Conservation (phyloP, 805 yeast genomes). For the Citeromyces nyonsensis region DNA sequence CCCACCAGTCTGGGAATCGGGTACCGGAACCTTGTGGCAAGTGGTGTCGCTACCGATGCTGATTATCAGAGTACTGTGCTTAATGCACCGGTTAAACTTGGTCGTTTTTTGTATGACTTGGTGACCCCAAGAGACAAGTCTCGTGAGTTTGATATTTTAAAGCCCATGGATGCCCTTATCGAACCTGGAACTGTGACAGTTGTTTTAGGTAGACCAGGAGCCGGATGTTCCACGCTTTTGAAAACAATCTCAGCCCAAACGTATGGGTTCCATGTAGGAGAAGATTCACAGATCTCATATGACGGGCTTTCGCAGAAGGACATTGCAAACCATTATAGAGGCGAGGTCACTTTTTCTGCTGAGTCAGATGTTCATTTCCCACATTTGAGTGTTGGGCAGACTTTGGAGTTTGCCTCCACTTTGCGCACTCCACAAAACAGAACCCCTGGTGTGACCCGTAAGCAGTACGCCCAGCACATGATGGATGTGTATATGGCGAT, state of each 20-base stretch:
- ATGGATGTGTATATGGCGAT: slow-evolving; percentile 37
- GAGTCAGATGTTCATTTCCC: slow-evolving; percentile 60
- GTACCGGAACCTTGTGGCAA: slow-evolving; percentile 41
- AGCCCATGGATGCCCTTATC: slow-evolving; percentile 50
- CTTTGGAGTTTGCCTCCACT: slow-evolving; percentile 46
- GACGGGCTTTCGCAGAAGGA: slow-evolving; percentile 39
- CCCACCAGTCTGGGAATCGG: slow-evolving; percentile 46
- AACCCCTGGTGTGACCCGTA: slow-evolving; percentile 42
- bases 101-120: slow-evolving; percentile 10
- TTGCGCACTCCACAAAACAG: slow-evolving; percentile 50
- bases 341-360: slow-evolving; percentile 58
- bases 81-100: slow-evolving; percentile 20
- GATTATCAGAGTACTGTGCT: slow-evolving; percentile 49
- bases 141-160: slow-evolving; percentile 32
- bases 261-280: slow-evolving; percentile 37
- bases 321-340: slow-evolving; percentile 36
- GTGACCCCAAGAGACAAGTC: slow-evolving; percentile 12
- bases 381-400: slow-evolving; percentile 49
- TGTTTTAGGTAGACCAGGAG: slow-evolving; percentile 70
- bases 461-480: slow-evolving; percentile 34
- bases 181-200: slow-evolving; percentile 53
- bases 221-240: slow-evolving; percentile 61
- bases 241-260: slow-evolving; percentile 45
- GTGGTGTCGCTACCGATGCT: slow-evolving; percentile 52
- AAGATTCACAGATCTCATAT: slow-evolving; percentile 29